Evolutionary conservation across 805 yeast species (phyloP).

Genomic region (Maudiozyma barnettii): DNA sequence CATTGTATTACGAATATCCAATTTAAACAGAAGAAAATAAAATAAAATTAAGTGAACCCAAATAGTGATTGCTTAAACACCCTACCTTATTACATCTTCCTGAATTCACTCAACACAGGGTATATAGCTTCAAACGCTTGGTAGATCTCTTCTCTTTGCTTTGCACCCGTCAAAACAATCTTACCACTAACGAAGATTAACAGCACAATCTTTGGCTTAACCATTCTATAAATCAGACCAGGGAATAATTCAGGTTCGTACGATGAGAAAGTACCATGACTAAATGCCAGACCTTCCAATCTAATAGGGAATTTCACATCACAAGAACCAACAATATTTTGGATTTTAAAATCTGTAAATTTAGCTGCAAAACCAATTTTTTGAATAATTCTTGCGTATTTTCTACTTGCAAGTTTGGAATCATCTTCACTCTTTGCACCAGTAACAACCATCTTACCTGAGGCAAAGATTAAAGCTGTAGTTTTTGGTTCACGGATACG

Average conservation of each 20-base stretch:
- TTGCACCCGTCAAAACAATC: conserved; percentile 96
- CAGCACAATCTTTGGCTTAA: conserved; percentile 92
- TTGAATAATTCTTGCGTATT: conserved; percentile 95
- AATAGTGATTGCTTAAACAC: neutral
- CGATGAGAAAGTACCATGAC: conserved; percentile 97
- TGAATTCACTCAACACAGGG: conserved; percentile 95
- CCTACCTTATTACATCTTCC: conserved; percentile 42
- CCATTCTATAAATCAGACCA: conserved; percentile 98
- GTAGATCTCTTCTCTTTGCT: conserved; percentile 96
- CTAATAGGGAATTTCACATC: conserved; percentile 97
- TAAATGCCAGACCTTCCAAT: conserved; percentile 92
- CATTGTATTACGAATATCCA: neutral
- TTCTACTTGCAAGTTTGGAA: conserved; percentile 94
- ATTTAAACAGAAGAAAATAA: neutral
- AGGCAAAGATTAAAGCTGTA: conserved; percentile 93
- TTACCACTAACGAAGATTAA: conserved; percentile 95
- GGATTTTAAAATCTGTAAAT: conserved; percentile 95
- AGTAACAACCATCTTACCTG: conserved; percentile 98
- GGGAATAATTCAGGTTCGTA: conserved; percentile 98
- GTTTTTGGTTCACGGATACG: conserved; percentile 98
- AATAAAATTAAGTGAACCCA: neutral
- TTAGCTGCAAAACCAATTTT: conserved; percentile 96
- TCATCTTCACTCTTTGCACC: conserved; percentile 99
- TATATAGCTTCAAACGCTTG: conserved; percentile 97
- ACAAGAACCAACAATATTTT: conserved; percentile 96